Conservation (phyloP, 257 asterid genomes). For the Solanum pennellii region DNA sequence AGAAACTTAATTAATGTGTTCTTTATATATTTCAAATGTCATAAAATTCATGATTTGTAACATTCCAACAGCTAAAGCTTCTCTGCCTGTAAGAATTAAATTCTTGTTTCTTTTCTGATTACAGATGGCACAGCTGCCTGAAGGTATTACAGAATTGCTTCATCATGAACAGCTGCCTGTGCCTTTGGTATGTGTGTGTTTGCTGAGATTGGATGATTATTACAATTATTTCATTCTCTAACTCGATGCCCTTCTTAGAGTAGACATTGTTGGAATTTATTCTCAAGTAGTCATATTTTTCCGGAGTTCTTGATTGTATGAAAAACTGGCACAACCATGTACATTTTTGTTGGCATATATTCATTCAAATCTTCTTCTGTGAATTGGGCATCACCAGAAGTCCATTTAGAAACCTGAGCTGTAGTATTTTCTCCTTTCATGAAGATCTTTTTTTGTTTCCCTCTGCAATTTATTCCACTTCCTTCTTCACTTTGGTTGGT, state of each 20-base stretch:
- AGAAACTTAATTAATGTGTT: neutral
- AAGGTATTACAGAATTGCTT: constrained; percentile 74
- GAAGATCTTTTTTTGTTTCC: neutral
- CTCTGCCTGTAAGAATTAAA: neutral
- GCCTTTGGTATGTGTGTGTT: constrained; percentile 57
- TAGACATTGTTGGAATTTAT: neutral
- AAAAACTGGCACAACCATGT: neutral
- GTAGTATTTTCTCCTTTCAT: neutral
- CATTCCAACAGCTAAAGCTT: neutral
- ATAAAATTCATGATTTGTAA: neutral
- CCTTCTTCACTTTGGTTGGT: neutral
- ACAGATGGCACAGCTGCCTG: constrained; percentile 94
- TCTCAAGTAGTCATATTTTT: neutral
- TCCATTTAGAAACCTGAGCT: neutral
- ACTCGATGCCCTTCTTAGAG: neutral
- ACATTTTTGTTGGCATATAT: neutral
- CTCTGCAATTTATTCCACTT: neutral
- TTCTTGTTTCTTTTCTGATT: neutral
- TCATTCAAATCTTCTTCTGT: neutral
- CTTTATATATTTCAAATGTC: neutral
- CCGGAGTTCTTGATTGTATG: neutral
- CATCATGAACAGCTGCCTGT: constrained; percentile 54
- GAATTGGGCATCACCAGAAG: neutral
- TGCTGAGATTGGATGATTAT: neutral
- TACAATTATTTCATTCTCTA: neutral